These are phyloP conservation scores for Oxytropis ochrocephala DNA, from an alignment of 306 rosid genomes.

Conservation along the genomic window DNA sequence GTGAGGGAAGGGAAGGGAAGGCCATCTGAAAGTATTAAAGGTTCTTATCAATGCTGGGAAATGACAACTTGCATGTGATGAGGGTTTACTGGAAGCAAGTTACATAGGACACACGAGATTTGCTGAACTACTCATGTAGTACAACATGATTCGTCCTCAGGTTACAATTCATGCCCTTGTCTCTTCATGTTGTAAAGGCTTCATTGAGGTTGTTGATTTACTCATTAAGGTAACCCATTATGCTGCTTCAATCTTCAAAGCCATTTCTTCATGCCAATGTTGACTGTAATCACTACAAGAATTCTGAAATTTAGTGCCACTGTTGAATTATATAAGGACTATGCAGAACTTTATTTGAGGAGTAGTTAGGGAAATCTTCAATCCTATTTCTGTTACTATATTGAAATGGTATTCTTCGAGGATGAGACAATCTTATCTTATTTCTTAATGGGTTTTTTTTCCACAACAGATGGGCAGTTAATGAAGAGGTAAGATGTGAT, in stretches of 20 bases:
- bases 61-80: conserved; percentile 55
- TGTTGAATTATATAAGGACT: too few species aligned
- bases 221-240: conserved; percentile 55
- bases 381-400: too few species aligned
- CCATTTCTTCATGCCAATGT: conserved; percentile 53
- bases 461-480: too few species aligned
- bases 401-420: too few species aligned
- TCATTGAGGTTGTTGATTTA: conserved; percentile 40
- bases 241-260: conserved; percentile 52
- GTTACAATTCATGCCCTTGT: conserved; percentile 53
- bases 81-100: conserved; percentile 60
- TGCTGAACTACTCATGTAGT: conserved; percentile 46
- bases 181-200: conserved; percentile 54
- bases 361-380: too few species aligned
- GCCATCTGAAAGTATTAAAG: conserved; percentile 35
- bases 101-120: conserved; percentile 34
- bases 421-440: too few species aligned
- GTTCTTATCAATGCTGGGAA: conserved; percentile 47
- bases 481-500: too few species aligned
- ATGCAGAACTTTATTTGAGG: too few species aligned
- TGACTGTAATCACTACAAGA: conserved; percentile 29
- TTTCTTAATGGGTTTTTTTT: too few species aligned
- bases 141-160: conserved; percentile 43
- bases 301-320: too few species aligned
- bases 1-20: conserved; percentile 34